Evolutionary conservation across 495 filamentous ascomycete species (phyloP), one percentile per base, ranked within the genome.

Genomic region (Aspergillus saccharolyticus): DNA sequence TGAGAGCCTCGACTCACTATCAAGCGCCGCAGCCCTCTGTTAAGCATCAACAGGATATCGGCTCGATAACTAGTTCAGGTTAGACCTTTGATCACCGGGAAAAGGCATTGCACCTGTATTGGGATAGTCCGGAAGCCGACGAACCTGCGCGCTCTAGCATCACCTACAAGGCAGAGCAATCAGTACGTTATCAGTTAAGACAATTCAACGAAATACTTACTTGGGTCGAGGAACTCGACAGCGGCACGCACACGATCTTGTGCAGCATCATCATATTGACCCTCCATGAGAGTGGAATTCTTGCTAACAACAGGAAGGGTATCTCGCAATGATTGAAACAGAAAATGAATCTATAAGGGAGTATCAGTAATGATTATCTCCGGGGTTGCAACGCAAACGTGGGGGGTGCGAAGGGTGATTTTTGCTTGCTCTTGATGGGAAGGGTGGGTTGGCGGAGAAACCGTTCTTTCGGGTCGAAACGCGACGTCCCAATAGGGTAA

Each of bases 1-100:
- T 2, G 33, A 8, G 14, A 15, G 14, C 10, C 33, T 9, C 33
- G 10, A 70, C 80, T 55, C 64, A 84, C 83, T 54, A 74, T 80
- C 54, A 86, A 80, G 65, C 92, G 80, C 58, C 89, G 82, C 63
- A 89, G 76, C 58, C 87, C 89, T 62, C 90, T 89, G 69, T 95
- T 91, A 44, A 97, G 82, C 92, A 97, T 97, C 66, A 93, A 76
- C 58, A 95, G 84, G 68, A 94, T 91, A 65, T 93, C 90, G 45
- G 89, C 82, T 67, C 89, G 83, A 73, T 94, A 94, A 63, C 82
- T 84, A 30, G 61, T 62, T 54, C 28, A 14, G 6, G 65, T 73
- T 45, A 69, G 66, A 56, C 14, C 47, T 30, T 45, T 45, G 16
- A 28, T 33, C n/a, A 22, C 33, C 19, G 42, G n/a, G n/a, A n/a